These are phyloP conservation scores for Graphilbum ipis-grandicollis DNA, from an alignment of 2,329 filamentous ascomycete genomes.

Conservation along the genomic window DNA sequence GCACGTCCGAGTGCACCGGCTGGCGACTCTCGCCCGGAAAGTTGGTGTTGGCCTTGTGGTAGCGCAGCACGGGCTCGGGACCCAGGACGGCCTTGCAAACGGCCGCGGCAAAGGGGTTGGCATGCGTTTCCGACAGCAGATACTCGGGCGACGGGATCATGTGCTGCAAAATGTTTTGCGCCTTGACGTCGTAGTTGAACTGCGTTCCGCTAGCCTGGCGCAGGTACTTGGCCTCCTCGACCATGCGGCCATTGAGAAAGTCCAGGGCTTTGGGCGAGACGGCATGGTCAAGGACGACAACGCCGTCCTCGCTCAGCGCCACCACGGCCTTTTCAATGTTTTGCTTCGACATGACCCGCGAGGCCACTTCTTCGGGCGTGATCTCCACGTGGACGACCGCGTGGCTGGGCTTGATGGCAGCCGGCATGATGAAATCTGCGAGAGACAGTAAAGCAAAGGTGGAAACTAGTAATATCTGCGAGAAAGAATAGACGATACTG, in stretches of 20 bases:
- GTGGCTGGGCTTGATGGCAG: too few relatives aligned
- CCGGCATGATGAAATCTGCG: too few relatives aligned
- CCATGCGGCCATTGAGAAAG: conserved; percentile 5
- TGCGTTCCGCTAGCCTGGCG: conserved; percentile 4
- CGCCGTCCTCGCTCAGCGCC: conserved; percentile 4
- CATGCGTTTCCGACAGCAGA: conserved; percentile 3
- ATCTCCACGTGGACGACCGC: conserved; percentile 1
- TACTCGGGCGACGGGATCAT: conserved; percentile 6
- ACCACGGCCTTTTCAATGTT: conserved; percentile 6
- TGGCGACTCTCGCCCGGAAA: conserved; percentile 14
- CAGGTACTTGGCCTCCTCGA: conserved; percentile 6
- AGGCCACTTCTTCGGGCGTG: not conserved
- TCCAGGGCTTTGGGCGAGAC: conserved; percentile 2
- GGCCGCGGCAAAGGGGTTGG: conserved; percentile 6
- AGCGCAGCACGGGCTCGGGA: conserved; percentile 6
- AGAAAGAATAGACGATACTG: too few relatives aligned
- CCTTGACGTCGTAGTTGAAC: conserved; percentile 8
- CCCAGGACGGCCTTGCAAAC: conserved; percentile 5
- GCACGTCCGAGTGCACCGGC: conserved; percentile 22
- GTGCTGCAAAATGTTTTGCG: conserved; percentile 9
- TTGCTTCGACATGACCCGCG: conserved; percentile 4
- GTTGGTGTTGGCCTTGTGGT: conserved; percentile 9
- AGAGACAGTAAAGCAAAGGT: too few relatives aligned
- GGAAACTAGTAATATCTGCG: too few relatives aligned
- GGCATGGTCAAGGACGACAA: conserved; percentile 5